A percentile compares a stretch with the other conserved stretches of the same genome.
phyloP scores from a whole-genome alignment of 225 moss, liverwort and hornwort genomes.

The Ulota crispa region DNA sequence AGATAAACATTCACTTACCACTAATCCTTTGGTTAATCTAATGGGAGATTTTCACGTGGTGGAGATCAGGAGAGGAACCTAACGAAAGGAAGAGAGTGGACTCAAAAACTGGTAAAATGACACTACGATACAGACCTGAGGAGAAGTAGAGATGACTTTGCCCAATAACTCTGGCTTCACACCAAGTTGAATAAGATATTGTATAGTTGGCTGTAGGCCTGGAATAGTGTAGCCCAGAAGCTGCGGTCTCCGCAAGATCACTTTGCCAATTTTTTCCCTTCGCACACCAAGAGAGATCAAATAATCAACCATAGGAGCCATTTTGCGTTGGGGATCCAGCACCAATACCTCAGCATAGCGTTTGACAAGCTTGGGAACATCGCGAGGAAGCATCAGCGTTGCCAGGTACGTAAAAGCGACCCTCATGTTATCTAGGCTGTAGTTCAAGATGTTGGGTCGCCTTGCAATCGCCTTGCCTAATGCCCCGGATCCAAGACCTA shows the following conservation, averaged over 20 bases:
- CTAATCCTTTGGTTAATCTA: neutral
- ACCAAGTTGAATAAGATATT: conserved; percentile 66
- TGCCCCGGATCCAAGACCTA: conserved; percentile 57
- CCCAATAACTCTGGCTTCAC: conserved; percentile 64
- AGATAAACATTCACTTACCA: neutral
- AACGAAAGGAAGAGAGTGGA: neutral
- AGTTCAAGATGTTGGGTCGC: conserved; percentile 71
- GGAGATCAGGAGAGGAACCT: neutral
- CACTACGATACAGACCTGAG: conserved; percentile 50
- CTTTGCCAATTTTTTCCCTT: conserved; percentile 66
- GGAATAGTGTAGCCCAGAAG: conserved; percentile 72
- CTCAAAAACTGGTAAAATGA: conserved; percentile 2
- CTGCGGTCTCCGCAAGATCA: conserved; percentile 71
- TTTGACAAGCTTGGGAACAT: conserved; percentile 60
- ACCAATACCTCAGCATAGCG: conserved; percentile 80
- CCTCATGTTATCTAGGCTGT: conserved; percentile 57
- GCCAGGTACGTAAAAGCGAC: conserved; percentile 52
- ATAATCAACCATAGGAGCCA: conserved; percentile 66
- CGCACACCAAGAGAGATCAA: conserved; percentile 64
- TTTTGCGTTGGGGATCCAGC: conserved; percentile 68
- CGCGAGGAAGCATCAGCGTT: conserved; percentile 49
- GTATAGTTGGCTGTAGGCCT: conserved; percentile 65
- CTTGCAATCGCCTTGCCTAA: conserved; percentile 75
- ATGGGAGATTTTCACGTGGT: neutral
- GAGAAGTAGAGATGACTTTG: conserved; percentile 73